A percentile compares a stretch with the other conserved stretches of the same genome.
These are phyloP conservation scores for Mycena metata DNA, from an alignment of 768 basidiomycete species.

Conservation along the genomic window DNA sequence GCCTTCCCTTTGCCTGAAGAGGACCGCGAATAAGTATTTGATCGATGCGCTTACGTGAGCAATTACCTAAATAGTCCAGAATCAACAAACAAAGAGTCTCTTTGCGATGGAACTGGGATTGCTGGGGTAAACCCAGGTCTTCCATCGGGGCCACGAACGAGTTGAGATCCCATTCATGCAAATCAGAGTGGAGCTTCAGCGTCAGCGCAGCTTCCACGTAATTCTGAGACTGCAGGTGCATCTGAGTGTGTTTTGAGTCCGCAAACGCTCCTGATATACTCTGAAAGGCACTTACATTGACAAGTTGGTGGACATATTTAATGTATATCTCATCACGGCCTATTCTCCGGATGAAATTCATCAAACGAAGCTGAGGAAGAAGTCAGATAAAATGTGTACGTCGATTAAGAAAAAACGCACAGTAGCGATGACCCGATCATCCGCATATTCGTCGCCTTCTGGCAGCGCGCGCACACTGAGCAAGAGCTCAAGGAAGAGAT, in stretches of 20 bases:
- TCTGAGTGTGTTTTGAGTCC: constrained; percentile 57
- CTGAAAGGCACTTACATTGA: constrained; percentile 72
- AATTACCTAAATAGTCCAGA: constrained; percentile 90
- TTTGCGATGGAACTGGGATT: constrained; percentile 94
- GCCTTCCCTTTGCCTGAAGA: constrained; percentile 91
- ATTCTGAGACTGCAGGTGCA: constrained; percentile 90
- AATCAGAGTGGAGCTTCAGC: constrained; percentile 92
- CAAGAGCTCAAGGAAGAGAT: constrained; percentile 92
- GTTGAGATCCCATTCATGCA: constrained; percentile 91
- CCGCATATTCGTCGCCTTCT: constrained; percentile 93
- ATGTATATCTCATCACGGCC: constrained; percentile 95
- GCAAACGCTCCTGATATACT: constrained; percentile 28
- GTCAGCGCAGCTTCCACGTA: constrained; percentile 95
- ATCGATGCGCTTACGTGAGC: constrained; percentile 1
- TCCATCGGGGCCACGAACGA: constrained; percentile 89
- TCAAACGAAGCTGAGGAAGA: constrained; percentile 77
- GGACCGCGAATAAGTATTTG: not conserved
- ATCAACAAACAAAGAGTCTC: constrained; percentile 93
- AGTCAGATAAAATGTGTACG: constrained; percentile 17
- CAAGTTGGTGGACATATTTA: constrained; percentile 95
- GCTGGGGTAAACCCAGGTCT: constrained; percentile 89
- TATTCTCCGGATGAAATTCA: constrained; percentile 94
- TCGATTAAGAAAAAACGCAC: constrained; percentile 54
- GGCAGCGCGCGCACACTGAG: constrained; percentile 90
- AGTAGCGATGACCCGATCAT: constrained; percentile 94